These are phyloP conservation scores for Colletotrichum incanum DNA, from an alignment of 2,329 filamentous ascomycete species.

Conservation along the genomic window DNA sequence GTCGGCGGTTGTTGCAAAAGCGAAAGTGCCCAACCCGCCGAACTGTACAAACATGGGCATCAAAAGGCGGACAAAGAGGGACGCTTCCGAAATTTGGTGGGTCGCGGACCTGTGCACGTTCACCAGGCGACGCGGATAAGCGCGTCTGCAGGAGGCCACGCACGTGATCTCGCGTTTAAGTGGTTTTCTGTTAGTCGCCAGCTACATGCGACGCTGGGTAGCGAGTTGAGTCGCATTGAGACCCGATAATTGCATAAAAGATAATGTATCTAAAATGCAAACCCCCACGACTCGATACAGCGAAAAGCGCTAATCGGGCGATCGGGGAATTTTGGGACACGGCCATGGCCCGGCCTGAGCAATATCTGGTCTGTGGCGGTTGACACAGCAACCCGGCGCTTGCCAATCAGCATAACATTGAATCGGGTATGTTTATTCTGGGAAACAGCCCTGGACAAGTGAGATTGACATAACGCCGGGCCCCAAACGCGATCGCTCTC, in stretches of 20 bases:
- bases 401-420: constrained; percentile 41
- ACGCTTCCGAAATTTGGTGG: constrained; percentile 17
- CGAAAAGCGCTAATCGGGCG: constrained; percentile 34
- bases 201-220: not conserved
- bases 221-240: not conserved
- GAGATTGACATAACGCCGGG: constrained; percentile 40
- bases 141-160: not conserved
- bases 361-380: constrained; percentile 17
- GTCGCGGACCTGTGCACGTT: constrained; percentile 36
- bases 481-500: constrained; percentile 37
- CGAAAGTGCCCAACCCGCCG: not conserved
- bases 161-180: constrained; percentile 43
- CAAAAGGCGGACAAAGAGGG: constrained; percentile 25
- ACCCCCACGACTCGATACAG: constrained; percentile 27
- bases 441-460: constrained; percentile 29
- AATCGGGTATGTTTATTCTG: constrained; percentile 38
- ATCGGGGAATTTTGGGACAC: constrained; percentile 39
- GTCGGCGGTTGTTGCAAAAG: constrained; percentile 28
- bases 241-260: not conserved
- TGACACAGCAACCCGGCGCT: constrained; percentile 35
- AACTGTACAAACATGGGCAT: constrained; percentile 17
- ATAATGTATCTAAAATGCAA: not conserved
- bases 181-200: not conserved
- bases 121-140: constrained; percentile 41
- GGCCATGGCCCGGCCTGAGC: constrained; percentile 12